Evolutionary conservation across 2,329 filamentous ascomycete species (phyloP).

Genomic region (Neonectria magnoliae): DNA sequence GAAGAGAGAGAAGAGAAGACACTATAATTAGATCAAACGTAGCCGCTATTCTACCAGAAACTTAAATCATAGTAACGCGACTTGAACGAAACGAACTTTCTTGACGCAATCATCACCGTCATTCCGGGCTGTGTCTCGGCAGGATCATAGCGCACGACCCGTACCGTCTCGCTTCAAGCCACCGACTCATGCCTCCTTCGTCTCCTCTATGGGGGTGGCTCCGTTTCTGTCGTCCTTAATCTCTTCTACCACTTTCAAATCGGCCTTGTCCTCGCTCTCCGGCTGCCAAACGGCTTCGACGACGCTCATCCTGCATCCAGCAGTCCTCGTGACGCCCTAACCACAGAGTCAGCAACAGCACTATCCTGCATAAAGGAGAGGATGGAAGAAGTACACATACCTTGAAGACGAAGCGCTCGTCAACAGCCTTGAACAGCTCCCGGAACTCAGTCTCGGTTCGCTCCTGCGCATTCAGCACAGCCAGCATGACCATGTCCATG

Average conservation of each 20-base stretch:
- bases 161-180: neutral
- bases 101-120: neutral
- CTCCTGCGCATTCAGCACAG: constrained; percentile 62
- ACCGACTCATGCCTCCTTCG: neutral
- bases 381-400: constrained; percentile 31
- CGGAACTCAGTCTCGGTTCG: constrained; percentile 58
- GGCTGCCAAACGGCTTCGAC: constrained; percentile 60
- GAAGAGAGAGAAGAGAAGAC: neutral
- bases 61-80: neutral
- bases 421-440: constrained; percentile 55
- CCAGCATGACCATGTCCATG: constrained; percentile 65
- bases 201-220: constrained; percentile 3
- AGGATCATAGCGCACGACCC: neutral
- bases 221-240: neutral
- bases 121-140: neutral
- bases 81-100: neutral
- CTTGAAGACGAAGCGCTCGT: constrained; percentile 56
- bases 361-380: neutral
- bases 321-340: constrained; percentile 53
- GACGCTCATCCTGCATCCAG: constrained; percentile 58
- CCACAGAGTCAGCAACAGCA: constrained; percentile 18
- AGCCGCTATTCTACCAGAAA: neutral
- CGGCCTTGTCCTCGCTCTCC: constrained; percentile 20
- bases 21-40: neutral
- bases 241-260: constrained; percentile 7